Evolutionary conservation across 345 rosid genomes (phyloP), one percentile per base, ranked within the genome.

Genomic region (Eucalyptus cloeziana): DNA sequence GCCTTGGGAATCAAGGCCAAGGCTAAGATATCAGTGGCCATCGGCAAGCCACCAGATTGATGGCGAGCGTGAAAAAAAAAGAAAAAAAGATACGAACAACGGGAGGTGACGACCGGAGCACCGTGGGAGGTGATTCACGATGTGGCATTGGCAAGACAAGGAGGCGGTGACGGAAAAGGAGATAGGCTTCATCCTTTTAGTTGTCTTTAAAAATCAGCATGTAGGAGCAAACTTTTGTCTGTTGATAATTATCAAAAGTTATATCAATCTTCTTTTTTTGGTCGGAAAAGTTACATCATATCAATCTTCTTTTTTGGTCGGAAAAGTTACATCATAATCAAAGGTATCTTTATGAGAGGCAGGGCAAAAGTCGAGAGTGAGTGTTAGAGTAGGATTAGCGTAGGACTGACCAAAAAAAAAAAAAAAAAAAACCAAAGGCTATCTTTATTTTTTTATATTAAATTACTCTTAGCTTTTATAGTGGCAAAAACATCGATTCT

Each of bases 31-130:
- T 27, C 69, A 0, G 69, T 60, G 8, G 33, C 71, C 71, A 8
- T 30, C 1, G 71, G 8, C 33, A 13, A 62, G 71, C 8, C 71
- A 62, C 17, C 16, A 2, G 71, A 62, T 62, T 13, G 16, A 62
- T 5, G 17, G 71, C 19, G 17, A 30, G 33, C 0, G 5, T 4
- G 7, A 51, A 7, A 17, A 7, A 7, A 17, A 3, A 51, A 51
- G n/a, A 7, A 13, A 12, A 12, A 6, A 30, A 3, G 2, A 62
- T 0, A 30, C 4, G 37, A 62, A 30, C 71, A 30, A 30, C 0
- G 9, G 71, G 9, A 13, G 71, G 71, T n/a, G 8, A n/a, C 9
- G 19, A 14, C 76, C 21, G 21, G 19, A 64, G 37, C 19, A 30
- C 76, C 7, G 19, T n/a, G 37, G 37, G 71, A 13, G 76, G 37